A percentile compares a stretch with the other conserved stretches of the same genome.
phyloP scores from a whole-genome alignment of 257 asterid species.

The Nicotiana tabacum region DNA sequence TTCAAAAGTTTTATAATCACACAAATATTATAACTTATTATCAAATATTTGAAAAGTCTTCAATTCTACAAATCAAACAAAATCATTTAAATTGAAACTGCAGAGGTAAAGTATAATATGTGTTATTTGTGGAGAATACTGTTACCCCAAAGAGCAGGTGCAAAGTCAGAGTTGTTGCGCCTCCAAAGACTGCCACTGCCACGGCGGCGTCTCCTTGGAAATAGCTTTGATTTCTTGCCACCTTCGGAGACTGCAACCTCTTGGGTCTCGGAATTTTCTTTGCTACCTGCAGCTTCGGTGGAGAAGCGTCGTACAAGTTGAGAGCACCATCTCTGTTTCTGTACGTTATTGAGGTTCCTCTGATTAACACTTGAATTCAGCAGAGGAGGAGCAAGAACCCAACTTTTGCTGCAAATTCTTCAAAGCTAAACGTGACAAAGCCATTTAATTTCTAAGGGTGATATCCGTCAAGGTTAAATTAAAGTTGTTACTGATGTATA shows the following conservation, averaged over 20 bases:
- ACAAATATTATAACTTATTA: too few species aligned
- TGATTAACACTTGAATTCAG: background rate
- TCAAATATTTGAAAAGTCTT: too few species aligned
- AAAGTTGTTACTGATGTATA: background rate
- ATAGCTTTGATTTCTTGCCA: slow-evolving; percentile 18
- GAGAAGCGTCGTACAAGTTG: slow-evolving; percentile 17
- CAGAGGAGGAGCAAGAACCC: slow-evolving; percentile 4
- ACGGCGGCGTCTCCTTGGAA: slow-evolving; percentile 15
- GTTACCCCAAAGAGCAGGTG: slow-evolving; percentile 27
- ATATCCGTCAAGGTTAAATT: too few species aligned
- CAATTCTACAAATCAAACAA: too few species aligned
- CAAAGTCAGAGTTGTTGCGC: background rate
- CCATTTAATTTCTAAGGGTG: slow-evolving; percentile 8
- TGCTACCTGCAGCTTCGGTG: background rate
- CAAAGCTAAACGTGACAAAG: slow-evolving; percentile 25
- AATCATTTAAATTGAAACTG: too few species aligned
- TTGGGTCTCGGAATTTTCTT: background rate
- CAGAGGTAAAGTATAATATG: too few species aligned
- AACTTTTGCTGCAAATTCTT: slow-evolving; percentile 21
- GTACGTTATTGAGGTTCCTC: background rate
- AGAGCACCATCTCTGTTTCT: slow-evolving; percentile 21
- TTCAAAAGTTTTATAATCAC: too few species aligned
- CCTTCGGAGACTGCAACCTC: slow-evolving; percentile 24
- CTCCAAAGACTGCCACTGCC: slow-evolving; percentile 20
- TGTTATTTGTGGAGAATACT: too few species aligned